phyloP scores from a whole-genome alignment of 371 early-diverging fungal species.

The Umbelopsis sp. region DNA sequence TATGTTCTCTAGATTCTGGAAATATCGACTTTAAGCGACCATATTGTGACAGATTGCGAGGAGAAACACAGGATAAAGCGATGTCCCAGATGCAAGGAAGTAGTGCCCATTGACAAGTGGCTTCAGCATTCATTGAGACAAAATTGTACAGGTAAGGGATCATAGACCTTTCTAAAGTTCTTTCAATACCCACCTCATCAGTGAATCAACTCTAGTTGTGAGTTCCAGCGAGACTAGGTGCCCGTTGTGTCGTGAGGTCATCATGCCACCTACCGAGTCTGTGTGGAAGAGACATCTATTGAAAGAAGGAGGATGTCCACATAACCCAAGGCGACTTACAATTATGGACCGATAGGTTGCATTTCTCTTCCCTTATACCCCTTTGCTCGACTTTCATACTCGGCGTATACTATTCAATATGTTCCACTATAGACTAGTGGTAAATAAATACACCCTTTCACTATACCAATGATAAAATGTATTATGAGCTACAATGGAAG shows the following conservation, averaged over 20 bases:
- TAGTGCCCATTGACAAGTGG: constrained; percentile 65
- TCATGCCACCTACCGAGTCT: constrained; percentile 61
- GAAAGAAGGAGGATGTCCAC: constrained; percentile 57
- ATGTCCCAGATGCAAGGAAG: constrained; percentile 69
- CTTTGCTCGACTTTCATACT: no score
- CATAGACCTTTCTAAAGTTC: constrained; percentile 1
- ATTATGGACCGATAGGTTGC: background rate
- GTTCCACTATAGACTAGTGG: no score
- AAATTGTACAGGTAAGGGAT: constrained; percentile 43
- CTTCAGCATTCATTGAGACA: constrained; percentile 56
- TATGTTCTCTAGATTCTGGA: constrained; percentile 67
- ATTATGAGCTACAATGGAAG: no score
- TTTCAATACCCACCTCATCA: background rate
- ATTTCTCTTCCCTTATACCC: no score
- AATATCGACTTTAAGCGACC: constrained; percentile 68
- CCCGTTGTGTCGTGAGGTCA: constrained; percentile 64
- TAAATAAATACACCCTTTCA: no score
- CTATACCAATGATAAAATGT: no score
- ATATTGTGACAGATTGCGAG: constrained; percentile 72
- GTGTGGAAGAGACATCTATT: constrained; percentile 74
- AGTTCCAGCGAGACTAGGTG: constrained; percentile 51
- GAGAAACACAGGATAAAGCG: constrained; percentile 59
- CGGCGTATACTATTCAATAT: no score
- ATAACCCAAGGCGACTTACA: constrained; percentile 30
- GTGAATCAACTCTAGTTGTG: background rate